Percentiles rank a stretch among this genome's conserved stretches.
These are phyloP conservation scores for Wickerhamiella kurtzmanii DNA, from an alignment of 805 yeast species.

Conservation along the genomic window DNA sequence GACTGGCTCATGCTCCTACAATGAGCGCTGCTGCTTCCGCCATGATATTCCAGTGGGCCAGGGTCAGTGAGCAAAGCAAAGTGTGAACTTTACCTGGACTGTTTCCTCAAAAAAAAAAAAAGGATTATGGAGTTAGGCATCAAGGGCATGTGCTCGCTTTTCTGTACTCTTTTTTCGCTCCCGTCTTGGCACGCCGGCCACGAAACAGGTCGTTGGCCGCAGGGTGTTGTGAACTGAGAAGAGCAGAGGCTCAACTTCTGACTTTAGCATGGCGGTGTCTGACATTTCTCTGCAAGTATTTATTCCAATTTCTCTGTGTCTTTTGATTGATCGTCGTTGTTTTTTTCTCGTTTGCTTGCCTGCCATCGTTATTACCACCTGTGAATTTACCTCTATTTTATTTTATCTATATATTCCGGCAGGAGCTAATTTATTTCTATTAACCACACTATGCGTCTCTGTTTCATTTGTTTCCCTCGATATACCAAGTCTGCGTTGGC, in stretches of 20 bases:
- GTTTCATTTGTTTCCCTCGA: too few species aligned
- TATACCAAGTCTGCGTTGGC: too few species aligned
- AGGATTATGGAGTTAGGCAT: background rate
- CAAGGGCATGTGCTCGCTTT: too few species aligned
- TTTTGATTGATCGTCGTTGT: background rate
- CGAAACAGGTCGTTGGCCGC: background rate
- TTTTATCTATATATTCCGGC: background rate
- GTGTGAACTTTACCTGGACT: slow-evolving; percentile 4
- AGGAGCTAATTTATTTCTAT: background rate
- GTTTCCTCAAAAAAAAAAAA: slow-evolving; percentile 1
- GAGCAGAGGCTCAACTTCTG: background rate
- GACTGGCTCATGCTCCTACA: slow-evolving; percentile 73
- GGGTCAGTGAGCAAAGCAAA: slow-evolving; percentile 4
- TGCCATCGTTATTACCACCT: background rate
- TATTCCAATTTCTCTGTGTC: background rate
- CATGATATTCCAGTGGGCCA: slow-evolving; percentile 32
- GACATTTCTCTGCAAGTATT: background rate
- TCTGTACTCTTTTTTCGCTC: background rate
- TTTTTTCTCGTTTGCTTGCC: background rate
- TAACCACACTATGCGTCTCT: too few species aligned
- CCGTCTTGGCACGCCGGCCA: background rate
- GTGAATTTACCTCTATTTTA: background rate
- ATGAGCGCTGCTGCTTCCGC: slow-evolving; percentile 82
- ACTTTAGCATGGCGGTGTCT: background rate
- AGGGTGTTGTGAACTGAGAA: background rate